Evolutionary conservation across 192 early-diverging fungal species (phyloP).

Genomic region (Mortierella claussenii): DNA sequence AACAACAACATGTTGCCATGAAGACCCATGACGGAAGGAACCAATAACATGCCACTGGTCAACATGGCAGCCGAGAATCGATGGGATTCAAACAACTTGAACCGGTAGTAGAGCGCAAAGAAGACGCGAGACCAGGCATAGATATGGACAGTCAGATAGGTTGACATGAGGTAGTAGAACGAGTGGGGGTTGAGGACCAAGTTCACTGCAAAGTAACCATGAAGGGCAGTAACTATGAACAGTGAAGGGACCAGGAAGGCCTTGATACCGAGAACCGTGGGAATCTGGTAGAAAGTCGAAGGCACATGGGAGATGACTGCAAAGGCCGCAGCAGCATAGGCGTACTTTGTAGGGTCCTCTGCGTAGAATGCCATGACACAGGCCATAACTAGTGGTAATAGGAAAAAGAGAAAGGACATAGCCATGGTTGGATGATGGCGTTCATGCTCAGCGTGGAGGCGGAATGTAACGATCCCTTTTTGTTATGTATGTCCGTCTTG

Average conservation of each 20-base stretch:
- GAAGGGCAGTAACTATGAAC: conserved; percentile 30
- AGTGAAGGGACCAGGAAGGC: conserved; percentile 46
- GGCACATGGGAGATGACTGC: conserved; percentile 34
- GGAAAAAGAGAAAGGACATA: background rate
- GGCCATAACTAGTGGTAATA: conserved; percentile 17
- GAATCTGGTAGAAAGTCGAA: conserved; percentile 49
- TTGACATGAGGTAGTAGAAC: conserved; percentile 39
- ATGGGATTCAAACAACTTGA: conserved; percentile 42
- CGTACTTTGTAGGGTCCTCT: conserved; percentile 38
- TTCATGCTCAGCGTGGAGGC: no score
- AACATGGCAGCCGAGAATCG: conserved; percentile 50
- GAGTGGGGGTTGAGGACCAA: conserved; percentile 40
- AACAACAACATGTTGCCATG: conserved; percentile 32
- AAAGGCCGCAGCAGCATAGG: conserved; percentile 28
- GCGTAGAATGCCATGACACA: conserved; percentile 44
- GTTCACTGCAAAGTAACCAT: conserved; percentile 46
- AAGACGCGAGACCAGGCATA: conserved; percentile 54
- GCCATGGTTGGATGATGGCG: background rate
- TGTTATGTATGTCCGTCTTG: background rate
- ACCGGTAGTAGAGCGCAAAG: conserved; percentile 44
- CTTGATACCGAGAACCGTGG: conserved; percentile 47
- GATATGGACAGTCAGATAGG: conserved; percentile 50
- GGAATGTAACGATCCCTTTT: background rate
- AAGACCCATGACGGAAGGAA: conserved; percentile 40
- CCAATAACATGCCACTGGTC: conserved; percentile 43